Base-by-base conservation (phyloP, 2,329 filamentous ascomycete species). In the Talaromyces funiculosus region DNA sequence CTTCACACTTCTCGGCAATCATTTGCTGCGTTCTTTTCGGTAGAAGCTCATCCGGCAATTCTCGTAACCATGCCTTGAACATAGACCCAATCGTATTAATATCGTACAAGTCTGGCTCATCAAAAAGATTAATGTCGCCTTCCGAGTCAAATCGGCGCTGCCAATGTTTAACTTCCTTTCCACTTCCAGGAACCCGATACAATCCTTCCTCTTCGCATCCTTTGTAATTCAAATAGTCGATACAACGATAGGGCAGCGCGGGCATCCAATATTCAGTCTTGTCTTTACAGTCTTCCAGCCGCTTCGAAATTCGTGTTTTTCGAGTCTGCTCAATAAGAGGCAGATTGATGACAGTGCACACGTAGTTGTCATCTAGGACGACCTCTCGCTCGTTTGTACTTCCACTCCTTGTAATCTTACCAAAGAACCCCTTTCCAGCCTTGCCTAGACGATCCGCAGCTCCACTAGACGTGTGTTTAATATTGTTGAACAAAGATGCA, bases 181-280 rank as follows among this genome's bases (percentile, higher is more conserved):
- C 90, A 73, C 91, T 95, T 26, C 93, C 93, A 12, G 93, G 92
- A 43, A 97, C 89, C 61, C 93, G 86, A 72, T 97, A 97, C 3
- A 97, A 81, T 3, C 93, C 93, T 75, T 97, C 93, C 40, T 96
- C 90, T 69, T 97, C 92, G 67, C 90, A 94, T 40, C 91, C 91
- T 71, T 94, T 95, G 76, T 92, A 94, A 74, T 97, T 97, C 57
- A 97, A 80, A 72, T 96, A 97, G 77, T 97, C 93, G 65, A 97
- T 97, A 61, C 92, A 95, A 64, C 93, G 84, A 89, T 93, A 97
- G 0, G 93, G 92, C 61, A 97, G 87, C 6, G 92, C 90, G 12
- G 93, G 93, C 92, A 97, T 96, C 93, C 93, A 97, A 71, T 95
- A 97, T 71, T 97, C 93, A 0, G 93, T 97, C 80, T 97, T 97